Evolutionary conservation across 2,329 filamentous ascomycete genomes (phyloP).

Genomic region (Aspergillus japonicus): DNA sequence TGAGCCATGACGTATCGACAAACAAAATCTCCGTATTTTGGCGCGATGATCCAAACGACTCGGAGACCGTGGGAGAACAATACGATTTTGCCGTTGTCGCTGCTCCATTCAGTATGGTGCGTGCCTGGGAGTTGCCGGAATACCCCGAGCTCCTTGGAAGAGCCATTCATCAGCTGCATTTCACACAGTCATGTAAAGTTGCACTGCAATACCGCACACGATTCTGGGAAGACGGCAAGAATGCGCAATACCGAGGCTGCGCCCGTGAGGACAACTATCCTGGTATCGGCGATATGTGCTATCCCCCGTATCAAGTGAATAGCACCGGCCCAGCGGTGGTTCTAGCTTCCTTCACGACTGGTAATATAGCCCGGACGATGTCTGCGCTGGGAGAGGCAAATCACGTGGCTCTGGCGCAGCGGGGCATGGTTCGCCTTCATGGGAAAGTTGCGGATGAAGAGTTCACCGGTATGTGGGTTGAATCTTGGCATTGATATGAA

Average conservation of each 20-base stretch:
- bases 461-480: background rate
- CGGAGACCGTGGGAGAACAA: constrained; percentile 27
- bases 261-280: background rate
- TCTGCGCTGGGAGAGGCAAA: background rate
- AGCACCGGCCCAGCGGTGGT: background rate
- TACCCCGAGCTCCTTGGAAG: constrained; percentile 32
- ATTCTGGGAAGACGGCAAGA: constrained; percentile 33
- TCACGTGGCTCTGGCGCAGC: background rate
- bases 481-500: background rate
- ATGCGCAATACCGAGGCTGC: background rate
- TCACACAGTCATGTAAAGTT: constrained; percentile 36
- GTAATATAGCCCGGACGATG: background rate
- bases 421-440: background rate
- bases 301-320: background rate
- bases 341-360: background rate
- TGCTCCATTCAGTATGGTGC: constrained; percentile 38
- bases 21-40: constrained; percentile 22
- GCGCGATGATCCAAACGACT: constrained; percentile 23
- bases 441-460: background rate
- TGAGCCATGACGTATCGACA: constrained; percentile 16
- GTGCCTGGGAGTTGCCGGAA: constrained; percentile 38
- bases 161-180: constrained; percentile 28
- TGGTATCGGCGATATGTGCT: background rate
- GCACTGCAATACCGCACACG: constrained; percentile 32
- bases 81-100: constrained; percentile 44